Conservation (phyloP, 768 basidiomycete species). For the Mycena vulgaris region DNA sequence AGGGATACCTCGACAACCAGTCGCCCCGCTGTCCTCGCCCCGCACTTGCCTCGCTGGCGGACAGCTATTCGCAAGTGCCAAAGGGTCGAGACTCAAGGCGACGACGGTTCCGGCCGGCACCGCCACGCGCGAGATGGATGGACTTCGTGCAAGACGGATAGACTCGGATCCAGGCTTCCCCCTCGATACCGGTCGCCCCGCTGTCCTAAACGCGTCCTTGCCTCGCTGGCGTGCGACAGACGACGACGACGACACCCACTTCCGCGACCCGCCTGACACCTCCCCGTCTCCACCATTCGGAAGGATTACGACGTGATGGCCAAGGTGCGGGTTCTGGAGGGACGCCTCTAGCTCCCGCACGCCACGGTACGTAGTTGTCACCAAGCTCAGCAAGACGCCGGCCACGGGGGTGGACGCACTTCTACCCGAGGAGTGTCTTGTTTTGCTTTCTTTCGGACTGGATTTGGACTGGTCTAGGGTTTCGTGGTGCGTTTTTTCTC, state of each 20-base stretch:
- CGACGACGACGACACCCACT: background rate
- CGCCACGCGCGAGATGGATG: background rate
- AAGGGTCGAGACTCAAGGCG: background rate
- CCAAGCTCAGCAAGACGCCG: slow-evolving; percentile 4
- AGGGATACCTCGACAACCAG: background rate
- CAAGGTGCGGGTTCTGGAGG: background rate
- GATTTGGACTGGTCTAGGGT: background rate
- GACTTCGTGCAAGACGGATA: background rate
- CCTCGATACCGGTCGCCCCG: background rate
- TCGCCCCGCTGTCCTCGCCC: background rate
- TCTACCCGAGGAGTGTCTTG: no score
- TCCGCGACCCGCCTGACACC: background rate
- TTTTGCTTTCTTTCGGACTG: slow-evolving; percentile 1
- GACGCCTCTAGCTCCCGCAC: slow-evolving; percentile 1
- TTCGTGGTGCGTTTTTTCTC: background rate
- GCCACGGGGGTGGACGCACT: no score
- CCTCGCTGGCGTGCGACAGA: background rate
- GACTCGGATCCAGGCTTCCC: background rate
- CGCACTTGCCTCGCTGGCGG: background rate
- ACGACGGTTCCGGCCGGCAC: background rate
- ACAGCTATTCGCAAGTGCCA: background rate
- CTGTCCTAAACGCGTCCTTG: background rate
- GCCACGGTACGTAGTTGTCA: slow-evolving; percentile 4
- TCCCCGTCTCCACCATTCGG: background rate
- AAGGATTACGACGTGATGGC: slow-evolving; percentile 4